Percentiles rank a stretch among this genome's conserved stretches.
phyloP scores from a whole-genome alignment of 495 filamentous ascomycete genomes.

The Cudoniella acicularis region DNA sequence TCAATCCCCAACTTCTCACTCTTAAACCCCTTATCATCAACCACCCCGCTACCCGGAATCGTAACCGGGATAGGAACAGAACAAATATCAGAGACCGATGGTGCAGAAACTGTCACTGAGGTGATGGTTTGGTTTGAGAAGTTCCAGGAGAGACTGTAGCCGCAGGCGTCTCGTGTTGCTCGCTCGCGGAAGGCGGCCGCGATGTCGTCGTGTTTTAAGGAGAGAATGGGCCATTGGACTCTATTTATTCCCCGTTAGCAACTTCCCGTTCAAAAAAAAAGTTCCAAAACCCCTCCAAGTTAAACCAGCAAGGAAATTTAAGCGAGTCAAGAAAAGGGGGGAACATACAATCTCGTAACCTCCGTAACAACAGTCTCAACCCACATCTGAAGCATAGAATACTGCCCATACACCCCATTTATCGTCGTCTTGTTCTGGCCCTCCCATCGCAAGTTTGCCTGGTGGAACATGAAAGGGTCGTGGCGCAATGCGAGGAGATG shows the following conservation, averaged over 20 bases:
- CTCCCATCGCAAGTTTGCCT: conserved; percentile 54
- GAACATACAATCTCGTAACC: conserved; percentile 47
- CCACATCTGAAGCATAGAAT: conserved; percentile 59
- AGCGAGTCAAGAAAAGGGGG: too few species aligned
- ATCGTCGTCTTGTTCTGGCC: conserved; percentile 41
- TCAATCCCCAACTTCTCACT: conserved; percentile 56
- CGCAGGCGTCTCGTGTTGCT: conserved; percentile 51
- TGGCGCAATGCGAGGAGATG: conserved; percentile 52
- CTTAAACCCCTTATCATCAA: conserved; percentile 38
- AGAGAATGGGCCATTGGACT: conserved; percentile 55
- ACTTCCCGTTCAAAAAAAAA: not conserved
- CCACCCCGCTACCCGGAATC: conserved; percentile 39
- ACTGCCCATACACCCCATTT: conserved; percentile 42
- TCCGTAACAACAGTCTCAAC: conserved; percentile 53
- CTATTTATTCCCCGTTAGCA: not conserved
- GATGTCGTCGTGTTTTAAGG: conserved; percentile 47
- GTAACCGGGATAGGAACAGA: conserved; percentile 52
- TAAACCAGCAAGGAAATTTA: too few species aligned
- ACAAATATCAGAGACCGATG: conserved; percentile 50
- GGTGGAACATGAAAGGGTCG: conserved; percentile 50
- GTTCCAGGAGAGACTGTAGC: conserved; percentile 36
- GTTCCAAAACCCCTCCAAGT: too few species aligned
- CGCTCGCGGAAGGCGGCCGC: conserved; percentile 40
- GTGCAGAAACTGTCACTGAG: conserved; percentile 42
- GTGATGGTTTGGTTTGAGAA: conserved; percentile 41